These are phyloP conservation scores for Mesostigma viride DNA, from an alignment of 139 green algal species.

Conservation along the genomic window DNA sequence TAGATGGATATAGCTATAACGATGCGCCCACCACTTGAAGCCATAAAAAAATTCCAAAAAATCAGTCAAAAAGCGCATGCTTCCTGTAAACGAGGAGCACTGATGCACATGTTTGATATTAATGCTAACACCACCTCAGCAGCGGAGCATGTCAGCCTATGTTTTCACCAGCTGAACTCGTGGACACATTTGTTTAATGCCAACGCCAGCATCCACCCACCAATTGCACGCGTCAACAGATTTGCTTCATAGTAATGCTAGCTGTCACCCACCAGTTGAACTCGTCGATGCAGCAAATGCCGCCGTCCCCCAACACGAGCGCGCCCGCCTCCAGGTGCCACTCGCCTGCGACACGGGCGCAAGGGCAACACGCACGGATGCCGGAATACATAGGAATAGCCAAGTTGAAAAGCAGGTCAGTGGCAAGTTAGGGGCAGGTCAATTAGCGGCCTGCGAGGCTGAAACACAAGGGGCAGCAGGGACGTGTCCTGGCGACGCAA, in stretches of 20 bases:
- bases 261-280: conserved; percentile 52
- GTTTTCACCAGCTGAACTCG: not conserved
- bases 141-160: no score
- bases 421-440: not conserved
- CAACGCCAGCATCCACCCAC: not conserved
- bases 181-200: not conserved
- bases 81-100: no score
- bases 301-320: conserved; percentile 63
- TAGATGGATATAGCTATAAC: no score
- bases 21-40: no score
- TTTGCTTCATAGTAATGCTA: no score
- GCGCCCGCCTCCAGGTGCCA: conserved; percentile 82
- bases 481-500: no score
- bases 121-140: no score
- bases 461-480: no score
- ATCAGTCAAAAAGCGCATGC: no score
- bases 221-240: not conserved
- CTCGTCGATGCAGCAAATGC: conserved; percentile 34
- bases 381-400: not conserved
- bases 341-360: conserved; percentile 25
- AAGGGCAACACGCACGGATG: conserved; percentile 14
- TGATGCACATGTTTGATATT: no score
- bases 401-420: not conserved
- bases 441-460: not conserved
- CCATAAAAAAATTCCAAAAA: no score